Conservation (phyloP, 805 yeast genomes). For the Pichia californica region DNA sequence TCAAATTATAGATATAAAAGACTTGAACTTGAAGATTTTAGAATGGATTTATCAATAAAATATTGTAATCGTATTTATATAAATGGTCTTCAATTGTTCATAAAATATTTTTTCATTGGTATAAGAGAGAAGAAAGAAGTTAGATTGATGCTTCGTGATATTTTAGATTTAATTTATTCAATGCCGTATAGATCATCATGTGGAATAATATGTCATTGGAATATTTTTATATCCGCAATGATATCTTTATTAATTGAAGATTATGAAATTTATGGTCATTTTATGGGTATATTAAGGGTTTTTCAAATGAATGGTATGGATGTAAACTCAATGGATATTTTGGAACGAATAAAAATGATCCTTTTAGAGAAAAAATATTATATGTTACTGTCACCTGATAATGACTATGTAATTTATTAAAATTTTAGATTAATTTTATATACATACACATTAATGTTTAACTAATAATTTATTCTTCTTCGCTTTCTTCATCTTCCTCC, state of each 20-base stretch:
- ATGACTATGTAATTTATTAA: slow-evolving; percentile 7
- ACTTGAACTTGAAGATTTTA: slow-evolving; percentile 3
- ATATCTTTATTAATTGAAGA: slow-evolving; percentile 6
- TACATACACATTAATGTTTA: no score
- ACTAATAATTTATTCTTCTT: no score
- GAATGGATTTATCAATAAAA: slow-evolving; percentile 11
- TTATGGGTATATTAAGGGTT: slow-evolving; percentile 2
- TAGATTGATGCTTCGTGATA: slow-evolving; percentile 1
- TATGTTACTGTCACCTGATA: background rate
- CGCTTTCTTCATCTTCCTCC: slow-evolving; percentile 3
- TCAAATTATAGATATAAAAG: slow-evolving; percentile 1
- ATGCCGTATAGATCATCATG: slow-evolving; percentile 12
- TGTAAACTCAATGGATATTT: slow-evolving; percentile 4
- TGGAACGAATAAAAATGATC: slow-evolving; percentile 1
- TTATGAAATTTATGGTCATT: slow-evolving; percentile 4
- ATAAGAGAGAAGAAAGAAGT: background rate
- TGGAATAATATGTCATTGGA: slow-evolving; percentile 9
- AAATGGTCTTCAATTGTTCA: slow-evolving; percentile 7
- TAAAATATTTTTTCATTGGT: slow-evolving; percentile 7
- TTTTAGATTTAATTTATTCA: slow-evolving; percentile 9
- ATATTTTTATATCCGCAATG: slow-evolving; percentile 5
- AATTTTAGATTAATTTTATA: no score
- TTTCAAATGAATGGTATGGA: slow-evolving; percentile 10
- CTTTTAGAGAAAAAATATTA: slow-evolving; percentile 1
- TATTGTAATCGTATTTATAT: slow-evolving; percentile 7